These are phyloP conservation scores for Yamadazyma oceani DNA, from an alignment of 1,139 yeast genomes.

Conservation along the genomic window DNA sequence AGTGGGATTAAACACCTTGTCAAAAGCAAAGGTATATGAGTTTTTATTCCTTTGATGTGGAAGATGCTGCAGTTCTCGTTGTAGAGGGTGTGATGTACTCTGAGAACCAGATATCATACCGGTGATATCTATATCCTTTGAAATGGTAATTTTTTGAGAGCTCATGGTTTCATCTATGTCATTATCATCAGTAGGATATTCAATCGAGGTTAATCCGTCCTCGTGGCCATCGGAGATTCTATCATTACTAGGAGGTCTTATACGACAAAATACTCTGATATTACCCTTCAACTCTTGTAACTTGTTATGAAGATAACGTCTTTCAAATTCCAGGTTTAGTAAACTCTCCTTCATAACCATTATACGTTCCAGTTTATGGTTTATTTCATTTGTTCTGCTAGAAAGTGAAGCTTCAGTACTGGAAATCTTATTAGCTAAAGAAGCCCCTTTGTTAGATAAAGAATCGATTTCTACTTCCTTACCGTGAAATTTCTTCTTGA, in stretches of 20 bases:
- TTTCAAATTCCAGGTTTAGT: constrained; percentile 25
- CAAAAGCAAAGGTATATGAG: constrained; percentile 60
- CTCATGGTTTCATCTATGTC: constrained; percentile 40
- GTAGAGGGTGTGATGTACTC: neutral
- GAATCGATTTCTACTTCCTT: constrained; percentile 24
- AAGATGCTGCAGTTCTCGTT: constrained; percentile 7
- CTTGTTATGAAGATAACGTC: constrained; percentile 72
- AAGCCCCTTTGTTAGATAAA: constrained; percentile 14
- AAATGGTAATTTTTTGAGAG: constrained; percentile 32
- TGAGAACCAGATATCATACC: too few relatives aligned
- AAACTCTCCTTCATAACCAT: constrained; percentile 13
- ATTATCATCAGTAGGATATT: constrained; percentile 48
- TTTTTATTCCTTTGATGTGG: constrained; percentile 5
- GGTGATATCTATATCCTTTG: too few relatives aligned
- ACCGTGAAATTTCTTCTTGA: constrained; percentile 15
- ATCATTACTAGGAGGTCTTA: constrained; percentile 54
- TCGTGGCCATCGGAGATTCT: constrained; percentile 5
- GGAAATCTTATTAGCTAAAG: constrained; percentile 9
- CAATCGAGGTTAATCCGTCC: constrained; percentile 35
- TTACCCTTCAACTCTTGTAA: constrained; percentile 90
- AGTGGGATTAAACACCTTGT: constrained; percentile 65
- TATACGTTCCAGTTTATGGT: constrained; percentile 9
- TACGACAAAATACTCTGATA: constrained; percentile 85
- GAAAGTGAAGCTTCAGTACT: constrained; percentile 7
- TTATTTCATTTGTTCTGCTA: constrained; percentile 9